Evolutionary conservation across 495 filamentous ascomycete genomes (phyloP), one percentile per base, ranked within the genome.

Genomic region (Neurospora sp.): DNA sequence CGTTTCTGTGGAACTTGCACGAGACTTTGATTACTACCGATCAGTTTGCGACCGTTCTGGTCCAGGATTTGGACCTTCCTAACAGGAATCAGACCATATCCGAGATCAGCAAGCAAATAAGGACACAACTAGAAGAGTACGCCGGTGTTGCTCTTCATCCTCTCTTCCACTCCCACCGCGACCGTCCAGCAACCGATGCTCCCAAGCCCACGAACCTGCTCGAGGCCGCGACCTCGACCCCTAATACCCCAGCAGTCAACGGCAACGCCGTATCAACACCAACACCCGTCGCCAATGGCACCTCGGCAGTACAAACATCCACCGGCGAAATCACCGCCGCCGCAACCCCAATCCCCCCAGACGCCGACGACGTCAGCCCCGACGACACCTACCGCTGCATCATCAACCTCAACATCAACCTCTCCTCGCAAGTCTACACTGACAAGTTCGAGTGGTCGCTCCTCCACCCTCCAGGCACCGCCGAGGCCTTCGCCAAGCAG

Each of bases 361-460:
- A 75, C 23, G 66, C 54, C 31, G 77, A 77, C 69, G 75, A 80
- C 72, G 72, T 74, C 69, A 95, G 94, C 81, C 93, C 92, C 7
- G 93, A 97, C 80, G 94, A 98, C 81, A 93, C 93, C 5, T 97
- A 97, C 79, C 89, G 94, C 72, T 97, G 94, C 79, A 90, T 98
- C 79, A 89, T 98, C 78, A 93, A 86, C 70, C 87, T 99, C 31
- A 97, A 92, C 81, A 94, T 99, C 77, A 97, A 97, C 76, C 88
- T 98, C 27, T 91, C 92, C 70, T 97, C 97, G 74, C 90, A 92
- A 72, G 89, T 98, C 20, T 98, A 97, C 82, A 95, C 92, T 5
- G 96, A 99, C 86, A 97, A 93, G 80, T 98, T 99, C 76, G 96
- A 99, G 80, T 99, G 96, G 96, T 98, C 96, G 20, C 85, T 99